Percentiles rank a stretch among this genome's conserved stretches.
Evolutionary conservation across 139 green algal genomes (phyloP).

Genomic region (Micractinium sp.): DNA sequence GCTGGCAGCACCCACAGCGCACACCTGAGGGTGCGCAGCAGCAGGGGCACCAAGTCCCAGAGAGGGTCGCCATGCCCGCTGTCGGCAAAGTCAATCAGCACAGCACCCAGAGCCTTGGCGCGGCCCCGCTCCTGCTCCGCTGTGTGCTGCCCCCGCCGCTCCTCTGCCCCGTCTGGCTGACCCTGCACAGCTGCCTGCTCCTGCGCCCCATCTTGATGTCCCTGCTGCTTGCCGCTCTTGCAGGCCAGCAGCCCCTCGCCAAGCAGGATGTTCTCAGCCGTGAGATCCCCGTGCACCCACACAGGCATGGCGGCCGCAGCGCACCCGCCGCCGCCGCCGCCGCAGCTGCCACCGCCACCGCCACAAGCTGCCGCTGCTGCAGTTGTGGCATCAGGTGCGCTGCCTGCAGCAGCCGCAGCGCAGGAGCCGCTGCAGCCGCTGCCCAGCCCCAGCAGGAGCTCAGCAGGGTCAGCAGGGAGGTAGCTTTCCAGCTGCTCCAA

Average conservation of each 20-base stretch:
- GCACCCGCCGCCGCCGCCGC: not conserved
- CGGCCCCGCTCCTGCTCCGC: not conserved
- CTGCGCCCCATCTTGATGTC: not conserved
- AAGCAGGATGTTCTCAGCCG: conserved; percentile 47
- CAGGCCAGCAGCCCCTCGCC: not conserved
- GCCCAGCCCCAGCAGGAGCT: conserved; percentile 1
- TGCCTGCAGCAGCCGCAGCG: not conserved
- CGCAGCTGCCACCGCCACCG: not conserved
- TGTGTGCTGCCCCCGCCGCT: not conserved
- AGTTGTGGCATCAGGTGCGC: not conserved
- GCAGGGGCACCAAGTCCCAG: conserved; percentile 49
- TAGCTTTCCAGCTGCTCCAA: conserved; percentile 4
- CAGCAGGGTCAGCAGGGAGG: conserved; percentile 26
- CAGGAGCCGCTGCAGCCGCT: not conserved
- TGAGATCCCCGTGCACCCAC: conserved; percentile 53
- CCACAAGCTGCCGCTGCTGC: not conserved
- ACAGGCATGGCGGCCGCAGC: not conserved
- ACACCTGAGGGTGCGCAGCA: conserved; percentile 27
- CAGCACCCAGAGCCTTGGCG: not conserved
- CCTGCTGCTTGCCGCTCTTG: not conserved
- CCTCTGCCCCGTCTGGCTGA: too few relatives aligned
- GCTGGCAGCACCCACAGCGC: not conserved
- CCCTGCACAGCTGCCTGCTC: not conserved
- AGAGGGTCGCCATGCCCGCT: conserved; percentile 53
- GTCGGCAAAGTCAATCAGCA: conserved; percentile 56